Base-by-base conservation (phyloP, 768 basidiomycete species). In the Rhodotorula kratochvilovae region DNA sequence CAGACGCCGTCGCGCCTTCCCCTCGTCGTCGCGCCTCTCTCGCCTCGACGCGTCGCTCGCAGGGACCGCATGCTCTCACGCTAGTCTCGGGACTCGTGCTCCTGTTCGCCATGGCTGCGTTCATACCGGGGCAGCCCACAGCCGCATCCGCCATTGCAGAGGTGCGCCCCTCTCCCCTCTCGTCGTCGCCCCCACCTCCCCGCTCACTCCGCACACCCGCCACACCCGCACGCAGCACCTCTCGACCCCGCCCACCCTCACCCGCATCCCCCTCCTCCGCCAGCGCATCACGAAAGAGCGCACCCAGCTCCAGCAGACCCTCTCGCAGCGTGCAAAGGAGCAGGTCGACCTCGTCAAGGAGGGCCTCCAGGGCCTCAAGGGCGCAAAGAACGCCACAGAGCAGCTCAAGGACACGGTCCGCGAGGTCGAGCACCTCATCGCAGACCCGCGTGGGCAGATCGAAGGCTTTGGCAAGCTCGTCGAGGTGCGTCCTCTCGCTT, bases 281-380 rank as follows among this genome's bases (percentile, higher is more conserved):
- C 95, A 94, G 83, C 94, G 94, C 78, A 85, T 97, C 55, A 89
- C 93, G 81, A 97, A 97, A 81, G 95, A 98, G 81, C 95, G 96
- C 81, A 88, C 92, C 1, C 91, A 92, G 16, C 90, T 98, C 70
- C 91, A 96, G 78, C 88, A 89, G 7, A 86, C 92, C 77, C 86
- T 98, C 58, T 90, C 92, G 78, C 89, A 85, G 66, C 91, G 92
- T 17, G 92, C 95, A 74, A 92, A 90, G 80, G 91, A 94, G 70
- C 95, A 98, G 79, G 84, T 99, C 29, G 89, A 92, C 76, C 87
- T 91, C 1, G 97, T 93, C 15, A 83, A 92, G 61, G 90, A 93
- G 61, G 94, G 93, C 2, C 84, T 83, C 48, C 58, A 21, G 8
- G 66, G 68, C 6, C 45, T 75, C 16, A 51, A 54, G 23, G 61